Evolutionary conservation across 2,329 filamentous ascomycete genomes (phyloP).

Genomic region (Colletotrichum orbiculare): DNA sequence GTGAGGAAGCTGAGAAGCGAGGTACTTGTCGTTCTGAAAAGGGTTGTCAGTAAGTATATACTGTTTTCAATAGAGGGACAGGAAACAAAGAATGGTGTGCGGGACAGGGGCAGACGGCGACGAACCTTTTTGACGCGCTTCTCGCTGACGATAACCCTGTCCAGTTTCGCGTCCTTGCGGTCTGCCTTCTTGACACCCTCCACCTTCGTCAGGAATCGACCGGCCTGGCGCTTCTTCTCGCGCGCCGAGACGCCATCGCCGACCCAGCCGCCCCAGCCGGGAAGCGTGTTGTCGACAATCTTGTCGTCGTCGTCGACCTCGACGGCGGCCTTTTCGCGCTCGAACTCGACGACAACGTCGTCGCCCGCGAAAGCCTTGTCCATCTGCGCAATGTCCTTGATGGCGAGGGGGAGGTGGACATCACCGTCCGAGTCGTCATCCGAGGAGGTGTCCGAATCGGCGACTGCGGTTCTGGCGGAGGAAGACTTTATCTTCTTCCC

Average conservation of each 20-base stretch:
- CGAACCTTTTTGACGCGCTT: conserved; percentile 86
- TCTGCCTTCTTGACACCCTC: conserved; percentile 81
- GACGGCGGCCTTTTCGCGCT: conserved; percentile 78
- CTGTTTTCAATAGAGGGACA: not conserved
- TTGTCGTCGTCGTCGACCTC: conserved; percentile 85
- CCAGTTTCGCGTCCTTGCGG: conserved; percentile 84
- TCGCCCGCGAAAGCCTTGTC: conserved; percentile 88
- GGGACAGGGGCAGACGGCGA: not conserved
- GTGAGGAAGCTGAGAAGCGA: conserved; percentile 86
- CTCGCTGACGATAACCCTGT: conserved; percentile 91
- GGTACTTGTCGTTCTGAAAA: conserved; percentile 81
- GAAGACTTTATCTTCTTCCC: conserved; percentile 42
- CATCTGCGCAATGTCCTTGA: conserved; percentile 75
- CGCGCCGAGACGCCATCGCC: conserved; percentile 83
- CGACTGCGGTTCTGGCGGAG: too few relatives aligned
- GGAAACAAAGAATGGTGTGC: not conserved
- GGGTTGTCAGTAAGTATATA: not conserved
- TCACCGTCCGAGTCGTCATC: conserved; percentile 49
- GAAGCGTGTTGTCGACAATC: conserved; percentile 83
- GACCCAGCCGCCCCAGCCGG: conserved; percentile 94
- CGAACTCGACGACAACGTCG: conserved; percentile 84
- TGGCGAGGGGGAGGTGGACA: conserved; percentile 65
- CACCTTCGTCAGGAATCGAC: conserved; percentile 71
- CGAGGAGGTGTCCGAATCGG: not conserved
- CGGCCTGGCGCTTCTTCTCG: conserved; percentile 72